Conservation (phyloP, 2,329 filamentous ascomycete species). For the Verticillium tricorpus region DNA sequence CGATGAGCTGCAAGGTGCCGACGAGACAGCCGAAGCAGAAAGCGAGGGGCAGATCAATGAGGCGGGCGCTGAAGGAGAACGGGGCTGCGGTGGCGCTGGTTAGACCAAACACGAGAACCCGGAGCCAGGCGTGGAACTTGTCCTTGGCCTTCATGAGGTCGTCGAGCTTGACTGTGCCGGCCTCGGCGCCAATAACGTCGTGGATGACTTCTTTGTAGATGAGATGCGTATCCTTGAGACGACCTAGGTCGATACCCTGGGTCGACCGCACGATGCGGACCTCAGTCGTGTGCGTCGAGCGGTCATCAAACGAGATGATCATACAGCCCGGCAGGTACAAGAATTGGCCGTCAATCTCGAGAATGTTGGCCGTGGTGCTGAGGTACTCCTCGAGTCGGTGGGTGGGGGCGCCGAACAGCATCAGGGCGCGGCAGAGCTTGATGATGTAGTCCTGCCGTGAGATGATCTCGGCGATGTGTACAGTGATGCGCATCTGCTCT, state of each 20-base stretch:
- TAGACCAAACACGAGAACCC: slow-evolving; percentile 65
- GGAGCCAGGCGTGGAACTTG: slow-evolving; percentile 47
- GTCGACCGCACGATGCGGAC: slow-evolving; percentile 57
- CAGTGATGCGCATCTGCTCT: slow-evolving; percentile 32
- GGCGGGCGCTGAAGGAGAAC: slow-evolving; percentile 68
- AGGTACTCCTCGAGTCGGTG: slow-evolving; percentile 89
- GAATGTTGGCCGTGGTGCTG: slow-evolving; percentile 74
- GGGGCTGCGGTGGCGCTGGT: slow-evolving; percentile 69
- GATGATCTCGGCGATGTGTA: slow-evolving; percentile 61
- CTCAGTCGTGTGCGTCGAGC: slow-evolving; percentile 59
- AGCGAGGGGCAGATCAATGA: slow-evolving; percentile 67
- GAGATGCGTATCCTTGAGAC: slow-evolving; percentile 55
- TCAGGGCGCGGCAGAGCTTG: slow-evolving; percentile 77
- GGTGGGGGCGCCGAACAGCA: slow-evolving; percentile 84
- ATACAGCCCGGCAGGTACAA: slow-evolving; percentile 87
- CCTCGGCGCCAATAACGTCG: slow-evolving; percentile 53
- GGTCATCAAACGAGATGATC: slow-evolving; percentile 84
- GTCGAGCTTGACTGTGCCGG: slow-evolving; percentile 49
- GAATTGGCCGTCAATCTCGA: slow-evolving; percentile 85
- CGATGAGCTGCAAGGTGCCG: slow-evolving; percentile 64
- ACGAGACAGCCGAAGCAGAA: slow-evolving; percentile 68
- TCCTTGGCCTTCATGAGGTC: slow-evolving; percentile 48
- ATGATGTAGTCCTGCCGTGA: slow-evolving; percentile 78
- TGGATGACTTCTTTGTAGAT: slow-evolving; percentile 64
- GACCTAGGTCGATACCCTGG: slow-evolving; percentile 57